phyloP scores from a whole-genome alignment of 108 stramenopile genomes.

The Epithemia pelagica region DNA sequence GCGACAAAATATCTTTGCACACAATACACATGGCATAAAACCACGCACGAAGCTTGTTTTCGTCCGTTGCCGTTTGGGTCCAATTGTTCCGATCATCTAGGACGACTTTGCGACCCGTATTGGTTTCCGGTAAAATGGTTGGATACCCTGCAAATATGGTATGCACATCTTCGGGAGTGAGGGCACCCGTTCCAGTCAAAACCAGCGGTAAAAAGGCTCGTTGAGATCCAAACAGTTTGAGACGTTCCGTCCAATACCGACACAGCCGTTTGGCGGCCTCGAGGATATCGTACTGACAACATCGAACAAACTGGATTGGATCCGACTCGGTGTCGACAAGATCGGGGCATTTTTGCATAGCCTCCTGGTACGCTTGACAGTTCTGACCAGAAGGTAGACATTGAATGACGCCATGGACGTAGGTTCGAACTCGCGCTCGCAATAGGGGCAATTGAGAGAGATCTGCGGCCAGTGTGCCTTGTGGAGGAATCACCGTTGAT shows the following conservation, averaged over 20 bases:
- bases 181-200: not conserved
- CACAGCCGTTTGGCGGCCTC: conserved; percentile 9
- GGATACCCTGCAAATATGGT: not conserved
- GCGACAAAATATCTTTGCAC: not conserved
- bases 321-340: not conserved
- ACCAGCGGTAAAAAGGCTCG: conserved; percentile 1
- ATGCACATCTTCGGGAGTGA: not conserved
- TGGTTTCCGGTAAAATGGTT: not conserved
- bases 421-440: not conserved
- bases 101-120: not conserved
- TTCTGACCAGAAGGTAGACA: not conserved
- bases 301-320: conserved; percentile 12
- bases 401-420: not conserved
- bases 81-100: not conserved
- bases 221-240: conserved; percentile 16
- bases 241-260: conserved; percentile 12
- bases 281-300: conserved; percentile 13
- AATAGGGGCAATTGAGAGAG: not conserved
- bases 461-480: too few relatives aligned
- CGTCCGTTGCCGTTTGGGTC: not conserved
- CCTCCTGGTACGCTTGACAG: not conserved
- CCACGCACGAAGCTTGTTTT: not conserved
- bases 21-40: not conserved
- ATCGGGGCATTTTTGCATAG: not conserved
- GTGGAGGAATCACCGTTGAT: too few relatives aligned